These are phyloP conservation scores for Phytopythium boreale DNA, from an alignment of 352 stramenopile genomes.

Conservation along the genomic window DNA sequence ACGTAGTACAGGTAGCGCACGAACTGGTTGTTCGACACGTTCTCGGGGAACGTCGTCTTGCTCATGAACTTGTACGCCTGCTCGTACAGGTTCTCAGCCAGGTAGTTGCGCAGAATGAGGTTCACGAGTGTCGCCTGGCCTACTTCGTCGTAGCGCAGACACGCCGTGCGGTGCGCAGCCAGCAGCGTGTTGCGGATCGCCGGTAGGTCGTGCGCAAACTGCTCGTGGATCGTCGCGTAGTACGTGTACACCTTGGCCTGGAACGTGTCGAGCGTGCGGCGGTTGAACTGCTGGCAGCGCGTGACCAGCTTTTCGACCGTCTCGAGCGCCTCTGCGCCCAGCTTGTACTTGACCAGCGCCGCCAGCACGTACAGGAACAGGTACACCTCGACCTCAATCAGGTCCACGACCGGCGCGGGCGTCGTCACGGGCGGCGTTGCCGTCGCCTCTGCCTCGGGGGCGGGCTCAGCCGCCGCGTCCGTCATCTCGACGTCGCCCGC, in stretches of 20 bases:
- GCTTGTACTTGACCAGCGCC: constrained; percentile 68
- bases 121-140: constrained; percentile 90
- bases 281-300: constrained; percentile 77
- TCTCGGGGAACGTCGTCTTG: constrained; percentile 88
- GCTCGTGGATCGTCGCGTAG: constrained; percentile 72
- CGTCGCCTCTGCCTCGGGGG: constrained; percentile 21
- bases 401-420: constrained; percentile 41
- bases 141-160: constrained; percentile 87
- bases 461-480: constrained; percentile 23
- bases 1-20: constrained; percentile 98
- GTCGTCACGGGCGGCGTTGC: constrained; percentile 1
- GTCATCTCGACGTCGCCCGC: constrained; percentile 57
- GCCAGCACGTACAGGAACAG: constrained; percentile 76
- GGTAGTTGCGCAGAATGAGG: constrained; percentile 88
- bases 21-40: constrained; percentile 98
- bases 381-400: constrained; percentile 87
- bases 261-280: constrained; percentile 73
- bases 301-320: constrained; percentile 47
- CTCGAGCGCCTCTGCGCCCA: constrained; percentile 50
- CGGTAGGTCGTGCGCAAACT: constrained; percentile 52
- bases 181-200: constrained; percentile 71
- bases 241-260: constrained; percentile 79
- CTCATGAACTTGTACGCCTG: constrained; percentile 92
- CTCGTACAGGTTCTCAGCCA: constrained; percentile 89
- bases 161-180: constrained; percentile 83